Evolutionary conservation across 2,329 filamentous ascomycete genomes (phyloP).

Genomic region (Apiospora hydei): DNA sequence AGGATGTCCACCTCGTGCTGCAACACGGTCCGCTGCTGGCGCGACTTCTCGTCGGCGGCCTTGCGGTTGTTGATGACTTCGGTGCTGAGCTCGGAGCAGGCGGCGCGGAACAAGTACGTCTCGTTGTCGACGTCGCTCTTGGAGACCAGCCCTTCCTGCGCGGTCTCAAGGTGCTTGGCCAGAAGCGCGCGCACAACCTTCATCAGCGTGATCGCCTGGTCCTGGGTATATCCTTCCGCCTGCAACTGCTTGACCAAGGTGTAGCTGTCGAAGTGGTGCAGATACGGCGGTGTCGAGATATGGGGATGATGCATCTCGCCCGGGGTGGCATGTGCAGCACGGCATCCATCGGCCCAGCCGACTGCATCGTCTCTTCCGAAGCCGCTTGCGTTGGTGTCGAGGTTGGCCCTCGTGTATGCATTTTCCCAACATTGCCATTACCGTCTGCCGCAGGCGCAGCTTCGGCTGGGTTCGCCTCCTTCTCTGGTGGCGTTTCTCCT

Average conservation of each 20-base stretch:
- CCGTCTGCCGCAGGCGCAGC: too few relatives aligned
- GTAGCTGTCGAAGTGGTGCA: constrained; percentile 97
- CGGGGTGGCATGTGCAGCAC: constrained; percentile 52
- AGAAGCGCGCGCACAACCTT: constrained; percentile 85
- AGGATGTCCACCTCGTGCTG: constrained; percentile 97
- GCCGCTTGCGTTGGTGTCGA: constrained; percentile 40
- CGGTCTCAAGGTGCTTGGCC: constrained; percentile 80
- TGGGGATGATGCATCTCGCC: constrained; percentile 56
- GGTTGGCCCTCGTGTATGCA: constrained; percentile 30
- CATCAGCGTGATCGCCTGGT: constrained; percentile 87
- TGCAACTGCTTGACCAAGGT: constrained; percentile 83
- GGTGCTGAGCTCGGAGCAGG: constrained; percentile 88
- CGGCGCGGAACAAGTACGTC: constrained; percentile 90
- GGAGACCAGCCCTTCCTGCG: constrained; percentile 80
- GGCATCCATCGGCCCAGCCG: constrained; percentile 57
- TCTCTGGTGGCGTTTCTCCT: neutral
- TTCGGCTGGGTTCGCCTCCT: neutral
- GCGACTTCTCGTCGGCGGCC: constrained; percentile 79
- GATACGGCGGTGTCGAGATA: constrained; percentile 77
- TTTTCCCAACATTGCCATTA: neutral
- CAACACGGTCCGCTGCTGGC: constrained; percentile 82
- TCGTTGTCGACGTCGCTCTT: constrained; percentile 96
- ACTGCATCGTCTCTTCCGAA: constrained; percentile 48
- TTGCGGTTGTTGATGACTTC: constrained; percentile 83
- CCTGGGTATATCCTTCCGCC: constrained; percentile 72